These are phyloP conservation scores for Cucurbitaria berberidis DNA, from an alignment of 2,329 filamentous ascomycete species.

Conservation along the genomic window DNA sequence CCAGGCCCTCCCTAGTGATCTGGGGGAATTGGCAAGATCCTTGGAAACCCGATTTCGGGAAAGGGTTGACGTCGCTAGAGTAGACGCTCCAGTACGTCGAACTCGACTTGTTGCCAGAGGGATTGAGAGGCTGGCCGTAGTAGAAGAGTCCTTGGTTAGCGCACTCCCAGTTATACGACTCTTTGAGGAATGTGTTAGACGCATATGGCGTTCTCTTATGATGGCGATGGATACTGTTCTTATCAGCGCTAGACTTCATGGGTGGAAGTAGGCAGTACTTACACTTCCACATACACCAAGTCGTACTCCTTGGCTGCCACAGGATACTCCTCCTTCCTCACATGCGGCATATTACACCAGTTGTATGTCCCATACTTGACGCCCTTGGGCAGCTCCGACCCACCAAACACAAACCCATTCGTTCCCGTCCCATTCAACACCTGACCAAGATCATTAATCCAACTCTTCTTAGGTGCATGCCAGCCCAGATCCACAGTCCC, in stretches of 20 bases:
- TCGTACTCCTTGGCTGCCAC: slow-evolving; percentile 62
- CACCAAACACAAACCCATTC: slow-evolving; percentile 77
- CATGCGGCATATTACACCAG: slow-evolving; percentile 89
- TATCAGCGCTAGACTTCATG: background rate
- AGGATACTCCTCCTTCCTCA: slow-evolving; percentile 70
- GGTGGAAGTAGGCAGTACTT: slow-evolving; percentile 18
- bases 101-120: slow-evolving; percentile 56
- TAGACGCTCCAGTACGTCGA: slow-evolving; percentile 70
- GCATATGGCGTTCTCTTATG: slow-evolving; percentile 85
- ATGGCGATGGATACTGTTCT: slow-evolving; percentile 70
- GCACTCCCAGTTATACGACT: slow-evolving; percentile 76
- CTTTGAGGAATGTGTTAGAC: slow-evolving; percentile 75
- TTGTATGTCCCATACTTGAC: slow-evolving; percentile 71
- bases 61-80: slow-evolving; percentile 69
- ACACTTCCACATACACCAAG: slow-evolving; percentile 79
- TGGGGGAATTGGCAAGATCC: slow-evolving; percentile 83
- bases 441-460: slow-evolving; percentile 66
- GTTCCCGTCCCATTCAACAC: slow-evolving; percentile 66
- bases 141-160: slow-evolving; percentile 72
- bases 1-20: slow-evolving; percentile 73
- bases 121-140: slow-evolving; percentile 65
- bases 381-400: slow-evolving; percentile 62
- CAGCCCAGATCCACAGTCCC: slow-evolving; percentile 37
- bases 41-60: slow-evolving; percentile 69
- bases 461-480: slow-evolving; percentile 46